Base-by-base conservation (phyloP, 75 land plant species). In the Larix kaempferi region DNA sequence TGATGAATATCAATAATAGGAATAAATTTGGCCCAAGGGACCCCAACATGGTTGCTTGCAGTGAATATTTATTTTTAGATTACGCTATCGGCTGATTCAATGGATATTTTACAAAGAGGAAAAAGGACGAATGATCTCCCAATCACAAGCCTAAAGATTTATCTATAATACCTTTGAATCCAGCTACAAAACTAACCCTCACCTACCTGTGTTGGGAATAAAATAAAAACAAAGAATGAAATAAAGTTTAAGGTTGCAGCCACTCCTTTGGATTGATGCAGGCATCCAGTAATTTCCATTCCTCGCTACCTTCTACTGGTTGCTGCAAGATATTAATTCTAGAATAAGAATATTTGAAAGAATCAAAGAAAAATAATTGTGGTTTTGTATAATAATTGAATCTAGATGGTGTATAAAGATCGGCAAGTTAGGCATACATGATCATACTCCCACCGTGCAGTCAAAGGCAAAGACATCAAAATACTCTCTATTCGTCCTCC, bases 401-500 rank as follows among this genome's bases (percentile, higher is more conserved):
- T 54, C n/a, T 35, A 37, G 33, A 62, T 26, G 26, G n/a, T 2
- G 49, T 39, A 22, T 23, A 56, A 71, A 54, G 57, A 56, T 76
- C 14, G 17, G 1, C 26, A 57, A 74, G 71, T 74, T 15, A 59
- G 64, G 23, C 98, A 85, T 90, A 97, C 98, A 88, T 97, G 99
- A 81, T 93, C 96, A 79, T 97, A 97, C 78, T 97, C 95, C 99
- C 99, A 97, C 57, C 99, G 83, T 0, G 98, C 95, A 23, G 95
- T 92, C 79, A 95, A 76, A 14, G 99, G 99, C 27, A 97, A 89
- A 59, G 99, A 97, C 82, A 97, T 96, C 62, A 97, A 88, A 76
- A 97, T 97, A 74, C 99, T 97, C 85, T 97, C 98, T 64, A 97
- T 97, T n/a, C 95, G 82, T 26, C 99, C 99, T 67, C 99, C 99